Conservation (phyloP, 2,329 filamentous ascomycete genomes). For the Tolypocladium amazonense region DNA sequence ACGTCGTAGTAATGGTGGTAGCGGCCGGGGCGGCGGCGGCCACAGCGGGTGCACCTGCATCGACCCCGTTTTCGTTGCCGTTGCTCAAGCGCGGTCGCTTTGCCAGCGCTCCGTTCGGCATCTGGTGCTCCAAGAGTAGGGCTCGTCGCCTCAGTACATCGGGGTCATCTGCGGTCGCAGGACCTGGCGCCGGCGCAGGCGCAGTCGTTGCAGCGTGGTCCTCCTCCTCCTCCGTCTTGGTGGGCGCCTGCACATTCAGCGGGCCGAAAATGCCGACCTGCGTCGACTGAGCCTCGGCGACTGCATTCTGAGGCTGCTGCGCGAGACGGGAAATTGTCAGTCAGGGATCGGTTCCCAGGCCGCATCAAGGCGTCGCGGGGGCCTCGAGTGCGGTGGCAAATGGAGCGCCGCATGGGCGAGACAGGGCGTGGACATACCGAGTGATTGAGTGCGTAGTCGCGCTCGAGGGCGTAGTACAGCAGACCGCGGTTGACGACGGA, state of each 20-base stretch:
- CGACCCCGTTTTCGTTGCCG: conserved; percentile 46
- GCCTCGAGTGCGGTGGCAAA: not conserved
- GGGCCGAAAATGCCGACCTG: conserved; percentile 48
- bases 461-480: conserved; percentile 48
- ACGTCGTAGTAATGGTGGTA: conserved; percentile 31
- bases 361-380: not conserved
- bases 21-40: conserved; percentile 20
- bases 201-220: conserved; percentile 16
- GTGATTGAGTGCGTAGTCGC: conserved; percentile 38
- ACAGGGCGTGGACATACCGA: conserved; percentile 27
- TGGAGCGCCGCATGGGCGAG: not conserved
- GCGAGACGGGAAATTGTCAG: conserved; percentile 4
- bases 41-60: conserved; percentile 19
- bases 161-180: conserved; percentile 18
- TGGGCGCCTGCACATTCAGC: conserved; percentile 33
- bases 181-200: not conserved
- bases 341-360: not conserved
- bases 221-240: conserved; percentile 25
- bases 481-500: conserved; percentile 53
- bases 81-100: conserved; percentile 53
- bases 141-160: conserved; percentile 40
- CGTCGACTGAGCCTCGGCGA: conserved; percentile 34
- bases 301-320: conserved; percentile 39
- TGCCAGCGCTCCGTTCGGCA: conserved; percentile 44
- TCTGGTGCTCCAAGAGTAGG: conserved; percentile 25